These are phyloP conservation scores for Carex parvula DNA, from an alignment of 176 grass and related monocot species.

Conservation along the genomic window DNA sequence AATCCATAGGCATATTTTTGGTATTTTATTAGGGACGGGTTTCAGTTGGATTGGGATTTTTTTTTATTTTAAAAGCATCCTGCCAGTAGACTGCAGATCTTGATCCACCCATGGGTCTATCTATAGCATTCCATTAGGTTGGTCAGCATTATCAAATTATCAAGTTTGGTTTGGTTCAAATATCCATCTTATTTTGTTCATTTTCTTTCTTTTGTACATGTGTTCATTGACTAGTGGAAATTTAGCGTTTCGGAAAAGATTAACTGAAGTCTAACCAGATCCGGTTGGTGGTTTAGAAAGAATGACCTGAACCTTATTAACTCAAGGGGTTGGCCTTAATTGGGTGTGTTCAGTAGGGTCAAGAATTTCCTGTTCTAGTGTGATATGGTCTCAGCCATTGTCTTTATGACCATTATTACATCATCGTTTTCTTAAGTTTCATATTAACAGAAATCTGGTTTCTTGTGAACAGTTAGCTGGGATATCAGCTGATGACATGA, in stretches of 20 bases:
- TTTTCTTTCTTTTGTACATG: neutral
- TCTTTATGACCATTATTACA: neutral
- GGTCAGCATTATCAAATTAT: neutral
- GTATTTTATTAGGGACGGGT: neutral
- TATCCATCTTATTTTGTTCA: neutral
- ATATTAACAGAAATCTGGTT: neutral
- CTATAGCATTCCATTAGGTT: neutral
- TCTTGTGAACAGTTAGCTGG: conserved; percentile 51
- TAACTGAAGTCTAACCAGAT: neutral
- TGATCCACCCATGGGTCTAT: neutral
- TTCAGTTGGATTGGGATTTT: neutral
- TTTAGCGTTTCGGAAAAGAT: neutral
- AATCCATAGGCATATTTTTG: neutral
- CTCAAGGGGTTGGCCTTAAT: neutral
- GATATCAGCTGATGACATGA: conserved; percentile 74
- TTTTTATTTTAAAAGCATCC: neutral
- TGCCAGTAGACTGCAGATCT: neutral
- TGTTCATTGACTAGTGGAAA: neutral
- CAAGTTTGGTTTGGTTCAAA: neutral
- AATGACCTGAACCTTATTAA: neutral
- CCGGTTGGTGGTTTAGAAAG: neutral
- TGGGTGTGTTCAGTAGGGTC: neutral
- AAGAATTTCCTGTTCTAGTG: neutral
- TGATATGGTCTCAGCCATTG: conserved; percentile 1
- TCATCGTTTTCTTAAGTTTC: neutral